These are phyloP conservation scores for Coemansia pectinata DNA, from an alignment of 192 early-diverging fungal species.

Conservation along the genomic window DNA sequence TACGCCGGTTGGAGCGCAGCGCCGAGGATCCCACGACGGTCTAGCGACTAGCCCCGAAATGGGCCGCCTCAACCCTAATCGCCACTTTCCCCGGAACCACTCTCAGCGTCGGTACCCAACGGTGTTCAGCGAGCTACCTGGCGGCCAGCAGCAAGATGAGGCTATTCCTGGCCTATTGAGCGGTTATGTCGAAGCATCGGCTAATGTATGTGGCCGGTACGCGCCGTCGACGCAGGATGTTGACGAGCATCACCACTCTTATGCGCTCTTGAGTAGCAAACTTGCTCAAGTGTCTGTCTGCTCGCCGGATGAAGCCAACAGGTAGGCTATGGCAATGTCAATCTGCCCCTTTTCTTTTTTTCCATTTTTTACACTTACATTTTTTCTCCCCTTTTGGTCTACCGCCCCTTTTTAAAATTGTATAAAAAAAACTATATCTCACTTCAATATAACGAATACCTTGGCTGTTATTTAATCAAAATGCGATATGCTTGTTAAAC, in stretches of 20 bases:
- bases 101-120: not conserved
- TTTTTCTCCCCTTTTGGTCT: not conserved
- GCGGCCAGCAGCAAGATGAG: not conserved
- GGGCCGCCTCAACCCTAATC: not conserved
- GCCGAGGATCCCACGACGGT: not conserved
- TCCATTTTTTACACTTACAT: not conserved
- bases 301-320: not conserved
- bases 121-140: not conserved
- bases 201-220: not conserved
- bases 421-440: too few species aligned
- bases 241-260: not conserved
- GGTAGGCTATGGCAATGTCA: not conserved
- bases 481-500: too few species aligned
- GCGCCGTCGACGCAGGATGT: not conserved
- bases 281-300: not conserved
- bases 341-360: not conserved
- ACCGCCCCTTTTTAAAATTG: not conserved
- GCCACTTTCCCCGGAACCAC: not conserved
- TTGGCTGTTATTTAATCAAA: too few species aligned
- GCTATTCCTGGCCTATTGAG: not conserved
- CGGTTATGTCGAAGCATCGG: not conserved
- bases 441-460: not conserved
- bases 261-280: not conserved
- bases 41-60: not conserved
- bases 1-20: not conserved